These are phyloP conservation scores for Aspergillus pseudoviridinutans DNA, from an alignment of 2,329 filamentous ascomycete genomes.

Conservation along the genomic window DNA sequence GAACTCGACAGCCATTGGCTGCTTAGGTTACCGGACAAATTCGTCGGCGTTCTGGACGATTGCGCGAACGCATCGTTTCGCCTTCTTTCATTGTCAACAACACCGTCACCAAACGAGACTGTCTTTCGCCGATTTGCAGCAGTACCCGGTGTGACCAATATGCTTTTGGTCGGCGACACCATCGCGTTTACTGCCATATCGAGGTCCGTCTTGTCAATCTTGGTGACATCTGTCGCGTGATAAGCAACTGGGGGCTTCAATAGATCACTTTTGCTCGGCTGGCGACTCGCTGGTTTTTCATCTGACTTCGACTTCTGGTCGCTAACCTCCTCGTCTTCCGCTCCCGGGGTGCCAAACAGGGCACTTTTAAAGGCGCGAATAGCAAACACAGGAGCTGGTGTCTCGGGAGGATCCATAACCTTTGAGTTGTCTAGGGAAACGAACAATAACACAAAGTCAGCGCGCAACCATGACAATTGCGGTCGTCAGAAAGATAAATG, in stretches of 20 bases:
- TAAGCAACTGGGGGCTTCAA: constrained; percentile 17
- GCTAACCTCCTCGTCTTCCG: constrained; percentile 39
- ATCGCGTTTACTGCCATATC: constrained; percentile 26
- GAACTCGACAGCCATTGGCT: constrained; percentile 37
- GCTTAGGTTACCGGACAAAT: constrained; percentile 46
- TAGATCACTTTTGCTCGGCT: constrained; percentile 18
- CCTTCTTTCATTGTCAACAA: constrained; percentile 55
- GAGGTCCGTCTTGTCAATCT: constrained; percentile 19
- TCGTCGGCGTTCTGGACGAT: constrained; percentile 45
- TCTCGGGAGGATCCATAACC: constrained; percentile 57
- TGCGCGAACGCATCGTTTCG: constrained; percentile 41
- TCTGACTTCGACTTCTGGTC: constrained; percentile 15
- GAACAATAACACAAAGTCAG: constrained; percentile 3
- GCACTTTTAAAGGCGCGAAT: constrained; percentile 64
- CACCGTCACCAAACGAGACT: constrained; percentile 57
- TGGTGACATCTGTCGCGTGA: constrained; percentile 17
- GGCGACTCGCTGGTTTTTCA: constrained; percentile 13
- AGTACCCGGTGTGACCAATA: constrained; percentile 61
- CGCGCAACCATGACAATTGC: neutral
- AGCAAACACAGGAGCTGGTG: constrained; percentile 63
- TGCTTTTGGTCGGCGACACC: constrained; percentile 57
- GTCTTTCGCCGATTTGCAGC: constrained; percentile 55
- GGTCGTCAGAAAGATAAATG: constrained; percentile 2
- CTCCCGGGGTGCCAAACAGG: constrained; percentile 60
- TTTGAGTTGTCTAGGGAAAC: constrained; percentile 43